Percentiles rank a stretch among this genome's conserved stretches.
These are phyloP conservation scores for Tolypocladium tropicale DNA, from an alignment of 2,329 filamentous ascomycete species.

Conservation along the genomic window DNA sequence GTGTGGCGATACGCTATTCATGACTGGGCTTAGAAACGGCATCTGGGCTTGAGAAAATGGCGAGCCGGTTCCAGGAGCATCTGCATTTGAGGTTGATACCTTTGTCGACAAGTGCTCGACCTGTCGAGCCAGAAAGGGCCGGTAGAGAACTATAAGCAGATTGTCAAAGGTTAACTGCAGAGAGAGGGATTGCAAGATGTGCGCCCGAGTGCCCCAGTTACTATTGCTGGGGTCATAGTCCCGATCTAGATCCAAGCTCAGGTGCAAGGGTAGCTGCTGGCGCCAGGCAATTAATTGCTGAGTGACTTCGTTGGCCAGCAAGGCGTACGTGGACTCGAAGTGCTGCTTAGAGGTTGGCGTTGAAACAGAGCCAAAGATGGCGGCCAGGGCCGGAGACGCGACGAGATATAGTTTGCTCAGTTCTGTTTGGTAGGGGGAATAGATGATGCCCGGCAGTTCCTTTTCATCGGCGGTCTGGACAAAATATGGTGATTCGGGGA, in stretches of 20 bases:
- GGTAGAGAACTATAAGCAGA: constrained; percentile 28
- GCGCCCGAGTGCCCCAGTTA: not conserved
- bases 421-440: constrained; percentile 14
- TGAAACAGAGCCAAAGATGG: constrained; percentile 12
- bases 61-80: not conserved
- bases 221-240: not conserved
- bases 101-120: constrained; percentile 15
- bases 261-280: not conserved
- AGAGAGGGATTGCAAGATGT: constrained; percentile 25
- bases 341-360: not conserved
- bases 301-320: not conserved
- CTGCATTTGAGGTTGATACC: not conserved
- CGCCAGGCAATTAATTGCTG: not conserved
- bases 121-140: constrained; percentile 27
- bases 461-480: not conserved
- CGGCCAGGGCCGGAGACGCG: constrained; percentile 17
- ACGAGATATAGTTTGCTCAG: constrained; percentile 18
- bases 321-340: constrained; percentile 1
- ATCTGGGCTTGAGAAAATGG: not conserved
- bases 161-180: constrained; percentile 33
- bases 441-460: constrained; percentile 4
- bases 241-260: not conserved
- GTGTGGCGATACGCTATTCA: not conserved
- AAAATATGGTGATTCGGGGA: constrained; percentile 20
- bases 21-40: not conserved